A percentile compares a stretch with the other conserved stretches of the same genome.
Conservation (phyloP, 2,329 filamentous ascomycete genomes). For the Fusarium sp. region DNA sequence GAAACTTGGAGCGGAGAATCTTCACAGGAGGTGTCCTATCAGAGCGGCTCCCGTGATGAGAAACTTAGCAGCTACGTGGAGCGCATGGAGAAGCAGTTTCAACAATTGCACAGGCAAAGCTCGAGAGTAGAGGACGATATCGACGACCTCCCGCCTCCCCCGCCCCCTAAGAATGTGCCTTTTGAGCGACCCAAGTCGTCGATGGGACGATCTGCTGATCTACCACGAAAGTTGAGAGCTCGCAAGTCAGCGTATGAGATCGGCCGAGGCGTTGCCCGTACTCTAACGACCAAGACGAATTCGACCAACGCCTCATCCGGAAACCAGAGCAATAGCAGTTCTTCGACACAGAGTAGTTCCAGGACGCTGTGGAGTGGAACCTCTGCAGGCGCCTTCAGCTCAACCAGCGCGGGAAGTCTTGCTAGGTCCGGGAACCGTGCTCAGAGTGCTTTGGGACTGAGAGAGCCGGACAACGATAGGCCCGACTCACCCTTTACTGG, state of each 20-base stretch:
- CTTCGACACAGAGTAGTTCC: constrained; percentile 81
- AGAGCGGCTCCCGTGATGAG: constrained; percentile 59
- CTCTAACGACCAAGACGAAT: constrained; percentile 89
- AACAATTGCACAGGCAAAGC: constrained; percentile 75
- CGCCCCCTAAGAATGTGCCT: constrained; percentile 64
- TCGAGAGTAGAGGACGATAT: constrained; percentile 55
- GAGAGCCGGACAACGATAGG: constrained; percentile 66
- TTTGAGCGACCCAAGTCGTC: constrained; percentile 71
- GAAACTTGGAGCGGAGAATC: constrained; percentile 69
- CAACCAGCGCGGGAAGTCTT: constrained; percentile 94
- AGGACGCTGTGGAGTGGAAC: constrained; percentile 93
- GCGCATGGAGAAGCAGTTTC: constrained; percentile 87
- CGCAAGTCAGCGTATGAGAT: constrained; percentile 86
- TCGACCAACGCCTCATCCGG: constrained; percentile 82
- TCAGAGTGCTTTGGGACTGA: constrained; percentile 73
- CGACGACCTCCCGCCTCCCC: constrained; percentile 71
- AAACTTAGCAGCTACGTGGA: constrained; percentile 89
- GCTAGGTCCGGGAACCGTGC: constrained; percentile 79
- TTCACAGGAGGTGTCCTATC: constrained; percentile 60
- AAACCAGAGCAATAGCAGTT: constrained; percentile 78
- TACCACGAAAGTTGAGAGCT: constrained; percentile 65
- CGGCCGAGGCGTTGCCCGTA: constrained; percentile 77
- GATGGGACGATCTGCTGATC: constrained; percentile 57
- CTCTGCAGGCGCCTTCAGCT: constrained; percentile 91
- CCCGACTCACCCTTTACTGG: constrained; percentile 78